Evolutionary conservation across 257 asterid species (phyloP).

Genomic region (Gentiana macrophylla): DNA sequence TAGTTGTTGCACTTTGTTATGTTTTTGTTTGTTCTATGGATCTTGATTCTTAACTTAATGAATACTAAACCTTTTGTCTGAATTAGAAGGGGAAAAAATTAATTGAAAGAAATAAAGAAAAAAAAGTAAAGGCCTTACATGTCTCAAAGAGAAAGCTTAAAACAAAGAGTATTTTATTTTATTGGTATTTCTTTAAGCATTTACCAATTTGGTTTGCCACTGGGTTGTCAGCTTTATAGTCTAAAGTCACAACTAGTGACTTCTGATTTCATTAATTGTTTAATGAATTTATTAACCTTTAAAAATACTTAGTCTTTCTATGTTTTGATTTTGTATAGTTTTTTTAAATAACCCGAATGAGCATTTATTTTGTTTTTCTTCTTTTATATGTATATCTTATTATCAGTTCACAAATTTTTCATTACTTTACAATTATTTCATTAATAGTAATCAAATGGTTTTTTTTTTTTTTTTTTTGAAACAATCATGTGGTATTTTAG

Average conservation of each 20-base stretch:
- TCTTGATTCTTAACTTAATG: conserved; percentile 48
- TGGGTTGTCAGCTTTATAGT: conserved; percentile 5
- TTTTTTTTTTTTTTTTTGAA: too few species aligned
- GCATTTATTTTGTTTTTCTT: too few species aligned
- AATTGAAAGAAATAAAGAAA: conserved; percentile 17
- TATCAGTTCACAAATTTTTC: too few species aligned
- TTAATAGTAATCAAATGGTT: too few species aligned
- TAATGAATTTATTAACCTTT: too few species aligned
- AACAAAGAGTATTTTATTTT: conserved; percentile 12
- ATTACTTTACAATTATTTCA: too few species aligned
- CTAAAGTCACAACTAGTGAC: background rate
- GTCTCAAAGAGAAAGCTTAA: conserved; percentile 27
- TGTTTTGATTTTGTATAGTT: too few species aligned
- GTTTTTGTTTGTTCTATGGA: conserved; percentile 23
- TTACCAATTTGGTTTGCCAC: conserved; percentile 17
- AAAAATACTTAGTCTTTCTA: too few species aligned
- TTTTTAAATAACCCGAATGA: too few species aligned
- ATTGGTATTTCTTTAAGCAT: conserved; percentile 20
- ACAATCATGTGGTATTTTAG: too few species aligned
- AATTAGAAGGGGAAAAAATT: conserved; percentile 22
- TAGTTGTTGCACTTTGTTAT: conserved; percentile 23
- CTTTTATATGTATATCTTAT: too few species aligned
- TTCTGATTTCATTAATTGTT: background rate
- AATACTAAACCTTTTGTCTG: conserved; percentile 48
- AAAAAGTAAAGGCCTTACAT: conserved; percentile 30